Conservation (phyloP, 2,329 filamentous ascomycete species). For the Aspergillus fumigatiaffinis region DNA sequence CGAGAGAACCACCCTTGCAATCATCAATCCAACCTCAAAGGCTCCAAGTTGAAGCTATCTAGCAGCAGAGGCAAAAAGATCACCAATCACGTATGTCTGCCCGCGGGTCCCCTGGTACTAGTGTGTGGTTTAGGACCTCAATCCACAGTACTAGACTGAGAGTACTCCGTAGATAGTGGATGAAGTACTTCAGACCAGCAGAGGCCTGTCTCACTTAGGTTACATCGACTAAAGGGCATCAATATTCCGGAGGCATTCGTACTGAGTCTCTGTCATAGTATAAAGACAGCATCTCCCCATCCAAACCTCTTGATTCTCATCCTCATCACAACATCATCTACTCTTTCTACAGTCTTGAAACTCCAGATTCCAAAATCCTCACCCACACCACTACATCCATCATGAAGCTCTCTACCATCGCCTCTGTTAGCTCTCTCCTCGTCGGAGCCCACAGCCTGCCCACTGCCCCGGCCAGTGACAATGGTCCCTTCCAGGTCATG, state of each 20-base stretch:
- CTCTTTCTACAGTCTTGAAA: not conserved
- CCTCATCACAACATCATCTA: not conserved
- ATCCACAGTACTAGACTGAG: not conserved
- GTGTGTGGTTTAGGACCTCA: not conserved
- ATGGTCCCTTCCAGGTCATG: slow-evolving; percentile 39
- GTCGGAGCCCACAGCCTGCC: not conserved
- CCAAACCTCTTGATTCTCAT: not conserved
- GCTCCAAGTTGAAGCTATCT: not conserved
- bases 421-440: not conserved
- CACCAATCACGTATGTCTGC: not conserved
- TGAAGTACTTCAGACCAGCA: not conserved
- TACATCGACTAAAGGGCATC: not conserved
- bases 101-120: not conserved
- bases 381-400: slow-evolving; percentile 1
- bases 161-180: not conserved
- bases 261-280: not conserved
- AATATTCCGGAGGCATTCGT: not conserved
- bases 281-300: not conserved
- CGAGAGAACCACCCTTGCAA: too few species aligned
- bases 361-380: not conserved
- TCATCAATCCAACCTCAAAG: not conserved
- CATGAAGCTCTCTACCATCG: not conserved
- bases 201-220: not conserved
- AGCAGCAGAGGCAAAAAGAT: not conserved
- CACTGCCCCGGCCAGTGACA: not conserved